Evolutionary conservation across 306 rosid genomes (phyloP), one percentile per base, ranked within the genome.

Genomic region (Prunus dulcis): DNA sequence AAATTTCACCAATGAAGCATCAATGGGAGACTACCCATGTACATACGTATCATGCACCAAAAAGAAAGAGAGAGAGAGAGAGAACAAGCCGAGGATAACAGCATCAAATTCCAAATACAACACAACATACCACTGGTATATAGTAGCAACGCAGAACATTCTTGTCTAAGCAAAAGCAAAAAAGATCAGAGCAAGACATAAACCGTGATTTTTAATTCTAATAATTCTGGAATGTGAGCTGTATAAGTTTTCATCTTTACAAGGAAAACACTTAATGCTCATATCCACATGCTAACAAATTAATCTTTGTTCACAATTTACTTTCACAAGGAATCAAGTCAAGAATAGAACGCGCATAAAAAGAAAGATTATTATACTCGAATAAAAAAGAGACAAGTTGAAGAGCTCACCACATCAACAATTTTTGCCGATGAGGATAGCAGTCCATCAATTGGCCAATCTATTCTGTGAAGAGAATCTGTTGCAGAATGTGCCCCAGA

Each of bases 401-500:
- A 66, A 52, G 71, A 81, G 46, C 90, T 87, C 83, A 93, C 97
- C 53, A 91, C 83, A 62, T 91, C 92, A 75, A 77, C 83, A 84
- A 88, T 76, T 79, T 84, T 80, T 73, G 82, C 55, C 75, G 82
- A 78, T 45, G 86, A 84, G 74, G 49, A 67, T 20, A 74, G 72
- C 53, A 79, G 77, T 60, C 81, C 87, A 82, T 89, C 85, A 4
- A 74, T 63, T 70, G 92, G 88, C 98, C 96, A 93, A 82, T 89
- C 88, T 79, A 91, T 84, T 81, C 95, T 88, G 85, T 93, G 97
- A 84, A 93, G 92, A 55, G 98, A 93, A 76, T 93, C 76, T 76
- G 97, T 93, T 18, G 93, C 91, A 71, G 72, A 76, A 78, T 91
- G 98, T 75, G 90, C 90, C 58, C 98, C 97, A 77, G 97, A 88